phyloP scores from a whole-genome alignment of 2,329 filamentous ascomycete genomes.

The Ceratocystis ficicola region DNA sequence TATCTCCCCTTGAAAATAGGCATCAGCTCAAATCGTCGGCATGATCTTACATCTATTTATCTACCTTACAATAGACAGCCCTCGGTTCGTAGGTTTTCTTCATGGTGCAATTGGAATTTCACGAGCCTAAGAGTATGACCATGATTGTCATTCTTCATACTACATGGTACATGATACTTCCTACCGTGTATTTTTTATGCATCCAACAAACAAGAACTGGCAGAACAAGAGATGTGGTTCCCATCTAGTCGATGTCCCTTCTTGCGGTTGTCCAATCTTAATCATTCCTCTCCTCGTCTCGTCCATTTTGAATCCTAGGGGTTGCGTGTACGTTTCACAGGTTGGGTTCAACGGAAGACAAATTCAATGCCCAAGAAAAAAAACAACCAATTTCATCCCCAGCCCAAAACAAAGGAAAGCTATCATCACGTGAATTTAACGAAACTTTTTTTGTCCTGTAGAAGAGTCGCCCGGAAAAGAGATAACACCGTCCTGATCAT shows the following conservation, averaged over 20 bases:
- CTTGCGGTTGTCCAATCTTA: not conserved
- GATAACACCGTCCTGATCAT: conserved; percentile 23
- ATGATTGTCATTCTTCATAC: conserved; percentile 13
- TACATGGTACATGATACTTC: not conserved
- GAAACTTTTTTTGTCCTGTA: conserved; percentile 24
- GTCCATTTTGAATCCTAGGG: no score
- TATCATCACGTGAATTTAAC: conserved; percentile 21
- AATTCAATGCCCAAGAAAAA: not conserved
- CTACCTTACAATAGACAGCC: not conserved
- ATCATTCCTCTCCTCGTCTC: not conserved
- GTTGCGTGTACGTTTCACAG: conserved; percentile 4
- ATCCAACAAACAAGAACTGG: conserved; percentile 1
- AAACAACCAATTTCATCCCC: conserved; percentile 14
- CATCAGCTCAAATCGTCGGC: not conserved
- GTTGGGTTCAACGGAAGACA: conserved; percentile 5
- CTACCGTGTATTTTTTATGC: conserved; percentile 10
- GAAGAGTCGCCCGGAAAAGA: conserved; percentile 24
- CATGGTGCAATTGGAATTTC: not conserved
- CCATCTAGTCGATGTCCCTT: not conserved
- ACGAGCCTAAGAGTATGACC: conserved; percentile 7
- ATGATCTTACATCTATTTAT: not conserved
- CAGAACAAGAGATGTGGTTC: not conserved
- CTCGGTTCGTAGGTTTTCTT: not conserved
- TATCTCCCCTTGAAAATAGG: not conserved
- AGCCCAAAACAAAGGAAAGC: conserved; percentile 20